A percentile compares a stretch with the other conserved stretches of the same genome.
Conservation (phyloP, 257 asterid genomes). For the Vinca minor region DNA sequence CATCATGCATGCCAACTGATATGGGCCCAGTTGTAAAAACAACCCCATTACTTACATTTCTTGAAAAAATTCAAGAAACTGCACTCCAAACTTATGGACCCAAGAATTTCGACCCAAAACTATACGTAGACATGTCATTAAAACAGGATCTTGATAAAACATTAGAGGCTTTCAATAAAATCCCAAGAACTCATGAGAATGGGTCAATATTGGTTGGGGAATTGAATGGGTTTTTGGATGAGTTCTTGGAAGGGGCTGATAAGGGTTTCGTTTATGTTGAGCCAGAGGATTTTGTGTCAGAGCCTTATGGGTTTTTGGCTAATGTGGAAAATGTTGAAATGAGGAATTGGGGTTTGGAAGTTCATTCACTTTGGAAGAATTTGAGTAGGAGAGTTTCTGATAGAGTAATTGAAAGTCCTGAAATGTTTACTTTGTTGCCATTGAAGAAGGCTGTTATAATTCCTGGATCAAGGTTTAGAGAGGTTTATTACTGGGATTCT, state of each 20-base stretch:
- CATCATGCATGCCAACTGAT: conserved; percentile 21
- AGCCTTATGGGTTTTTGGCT: conserved; percentile 56
- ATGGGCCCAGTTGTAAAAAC: conserved; percentile 48
- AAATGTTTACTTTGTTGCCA: conserved; percentile 57
- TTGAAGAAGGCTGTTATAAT: conserved; percentile 57
- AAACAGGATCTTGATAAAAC: conserved; percentile 36
- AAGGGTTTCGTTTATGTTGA: conserved; percentile 42
- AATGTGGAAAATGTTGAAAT: conserved; percentile 43
- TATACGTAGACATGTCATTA: conserved; percentile 64
- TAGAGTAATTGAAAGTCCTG: conserved; percentile 46
- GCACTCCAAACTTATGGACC: conserved; percentile 50
- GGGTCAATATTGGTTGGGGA: conserved; percentile 35
- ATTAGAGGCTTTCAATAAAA: conserved; percentile 30
- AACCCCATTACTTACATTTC: conserved; percentile 49
- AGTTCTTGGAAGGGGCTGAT: conserved; percentile 36
- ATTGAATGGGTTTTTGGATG: conserved; percentile 29
- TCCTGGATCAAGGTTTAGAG: conserved; percentile 85
- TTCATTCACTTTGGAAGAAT: conserved; percentile 73
- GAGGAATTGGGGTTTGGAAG: conserved; percentile 71
- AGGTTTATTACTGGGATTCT: conserved; percentile 96
- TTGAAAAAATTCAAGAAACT: conserved; percentile 49
- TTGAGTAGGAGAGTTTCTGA: conserved; percentile 65
- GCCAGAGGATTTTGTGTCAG: conserved; percentile 55
- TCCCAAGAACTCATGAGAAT: conserved; percentile 22
- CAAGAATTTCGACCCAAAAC: conserved; percentile 60